A percentile compares a stretch with the other conserved stretches of the same genome.
These are phyloP conservation scores for Beauveria sp. DNA, from an alignment of 2,329 filamentous ascomycete species.

Conservation along the genomic window DNA sequence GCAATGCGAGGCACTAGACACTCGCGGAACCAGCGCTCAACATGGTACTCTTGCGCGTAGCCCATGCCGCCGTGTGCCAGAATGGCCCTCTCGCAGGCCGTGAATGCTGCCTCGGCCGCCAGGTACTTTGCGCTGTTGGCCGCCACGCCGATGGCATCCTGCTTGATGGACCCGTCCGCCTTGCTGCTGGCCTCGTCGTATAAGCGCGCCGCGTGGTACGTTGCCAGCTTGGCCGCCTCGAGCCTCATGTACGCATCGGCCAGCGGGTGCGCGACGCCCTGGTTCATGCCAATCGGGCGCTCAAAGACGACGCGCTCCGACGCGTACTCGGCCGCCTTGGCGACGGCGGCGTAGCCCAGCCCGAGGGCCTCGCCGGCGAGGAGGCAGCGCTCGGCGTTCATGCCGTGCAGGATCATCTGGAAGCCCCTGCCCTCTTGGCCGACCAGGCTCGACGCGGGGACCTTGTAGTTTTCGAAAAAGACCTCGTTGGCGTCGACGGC, in stretches of 20 bases:
- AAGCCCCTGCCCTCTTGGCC: slow-evolving; percentile 71
- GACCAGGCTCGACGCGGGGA: slow-evolving; percentile 57
- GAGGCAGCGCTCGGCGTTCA: slow-evolving; percentile 72
- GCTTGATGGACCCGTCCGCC: slow-evolving; percentile 42
- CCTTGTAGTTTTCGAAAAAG: slow-evolving; percentile 72
- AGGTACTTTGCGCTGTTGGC: slow-evolving; percentile 66
- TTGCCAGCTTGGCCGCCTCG: slow-evolving; percentile 57
- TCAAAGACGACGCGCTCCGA: slow-evolving; percentile 58
- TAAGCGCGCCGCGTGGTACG: slow-evolving; percentile 56
- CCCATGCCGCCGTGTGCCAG: slow-evolving; percentile 57
- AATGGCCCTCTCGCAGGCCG: slow-evolving; percentile 53
- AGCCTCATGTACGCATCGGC: slow-evolving; percentile 59
- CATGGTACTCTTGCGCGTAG: slow-evolving; percentile 57
- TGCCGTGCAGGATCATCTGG: slow-evolving; percentile 68
- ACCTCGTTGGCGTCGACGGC: slow-evolving; percentile 82
- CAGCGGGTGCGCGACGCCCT: slow-evolving; percentile 57
- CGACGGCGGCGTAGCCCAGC: slow-evolving; percentile 64
- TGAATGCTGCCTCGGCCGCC: slow-evolving; percentile 57
- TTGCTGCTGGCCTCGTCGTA: slow-evolving; percentile 43
- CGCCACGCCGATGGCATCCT: slow-evolving; percentile 53
- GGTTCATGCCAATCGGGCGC: slow-evolving; percentile 59
- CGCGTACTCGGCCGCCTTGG: slow-evolving; percentile 57
- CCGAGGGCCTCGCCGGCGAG: slow-evolving; percentile 74
- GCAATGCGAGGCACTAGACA: slow-evolving; percentile 57
- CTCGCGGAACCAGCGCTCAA: slow-evolving; percentile 59